Evolutionary conservation across 257 asterid genomes (phyloP), one percentile per base, ranked within the genome.

Genomic region (Marsdenia floribunda): DNA sequence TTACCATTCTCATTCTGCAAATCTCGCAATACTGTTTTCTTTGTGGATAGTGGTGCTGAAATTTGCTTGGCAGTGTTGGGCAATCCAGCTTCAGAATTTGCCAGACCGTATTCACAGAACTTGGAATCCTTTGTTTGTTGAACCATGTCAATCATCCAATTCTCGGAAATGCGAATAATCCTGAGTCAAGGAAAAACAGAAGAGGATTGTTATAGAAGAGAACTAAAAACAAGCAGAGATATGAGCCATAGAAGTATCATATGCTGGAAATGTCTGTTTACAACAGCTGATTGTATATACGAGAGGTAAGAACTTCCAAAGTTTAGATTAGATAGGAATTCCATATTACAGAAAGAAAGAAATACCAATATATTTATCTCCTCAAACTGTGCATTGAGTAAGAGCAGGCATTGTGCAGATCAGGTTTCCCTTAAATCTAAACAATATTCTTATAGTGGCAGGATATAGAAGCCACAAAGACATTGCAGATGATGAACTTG

Each of bases 41-140:
- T 79, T 74, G 79, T 68, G 33, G 80, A 76, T 77, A 74, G 73
- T 58, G 84, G 80, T 71, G 77, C 77, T 42, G 77, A 78, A 55
- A 70, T 84, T 77, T 74, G 81, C 77, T 80, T 82, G 76, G 80
- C 87, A 74, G 79, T 73, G 71, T 82, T 83, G 40, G 78, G 71
- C 71, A 83, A 68, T 69, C 82, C 85, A 78, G 76, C 72, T 83
- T 84, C 86, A 71, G 80, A 73, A 80, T 78, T 80, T 59, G 80
- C 76, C 71, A 77, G 79, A 74, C 86, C 83, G 44, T 82, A 85
- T 64, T 82, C 80, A 44, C 84, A 63, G 67, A 72, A 78, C 33
- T 80, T 73, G 50, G 85, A 79, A 83, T 87, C 86, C 57, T 78
- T 85, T 73, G 85, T 82, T 83, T 85, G 88, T 77, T 84, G 85